A percentile compares a stretch with the other conserved stretches of the same genome.
These are phyloP conservation scores for Fusarium sp. DNA, from an alignment of 2,329 filamentous ascomycete genomes.

Conservation along the genomic window DNA sequence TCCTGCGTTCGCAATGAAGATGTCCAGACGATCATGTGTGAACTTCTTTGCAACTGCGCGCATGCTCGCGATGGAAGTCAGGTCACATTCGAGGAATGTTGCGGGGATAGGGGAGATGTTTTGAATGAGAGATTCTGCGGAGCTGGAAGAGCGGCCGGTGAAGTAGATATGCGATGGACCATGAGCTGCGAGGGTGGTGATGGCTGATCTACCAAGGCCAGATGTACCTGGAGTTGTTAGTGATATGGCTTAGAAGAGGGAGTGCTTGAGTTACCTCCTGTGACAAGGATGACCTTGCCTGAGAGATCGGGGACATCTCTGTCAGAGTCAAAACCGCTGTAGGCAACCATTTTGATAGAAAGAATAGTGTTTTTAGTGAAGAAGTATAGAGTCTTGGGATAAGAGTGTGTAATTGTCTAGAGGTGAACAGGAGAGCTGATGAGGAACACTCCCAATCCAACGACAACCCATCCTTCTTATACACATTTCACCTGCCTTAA, in stretches of 20 bases:
- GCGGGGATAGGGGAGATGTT: slow-evolving; percentile 45
- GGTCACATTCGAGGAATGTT: slow-evolving; percentile 58
- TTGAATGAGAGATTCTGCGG: slow-evolving; percentile 57
- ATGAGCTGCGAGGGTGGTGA: slow-evolving; percentile 52
- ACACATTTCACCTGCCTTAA: neutral
- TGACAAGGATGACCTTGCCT: slow-evolving; percentile 62
- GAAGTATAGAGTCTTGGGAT: neutral
- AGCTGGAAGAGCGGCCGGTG: slow-evolving; percentile 59
- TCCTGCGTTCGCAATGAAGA: slow-evolving; percentile 55
- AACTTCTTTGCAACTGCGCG: slow-evolving; percentile 57
- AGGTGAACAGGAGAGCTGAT: neutral
- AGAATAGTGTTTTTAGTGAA: neutral
- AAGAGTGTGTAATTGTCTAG: neutral
- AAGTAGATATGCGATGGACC: slow-evolving; percentile 65
- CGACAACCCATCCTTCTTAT: neutral
- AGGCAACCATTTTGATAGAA: slow-evolving; percentile 14
- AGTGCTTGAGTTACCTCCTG: slow-evolving; percentile 54
- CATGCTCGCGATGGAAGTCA: slow-evolving; percentile 62
- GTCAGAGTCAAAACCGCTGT: slow-evolving; percentile 50
- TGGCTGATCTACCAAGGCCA: slow-evolving; percentile 45
- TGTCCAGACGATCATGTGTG: slow-evolving; percentile 53
- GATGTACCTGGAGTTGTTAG: slow-evolving; percentile 49
- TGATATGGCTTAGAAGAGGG: neutral
- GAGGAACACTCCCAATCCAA: neutral
- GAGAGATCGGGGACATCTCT: slow-evolving; percentile 57